Evolutionary conservation across 176 grass and related monocot species (phyloP).

Genomic region (Musa beccarii): DNA sequence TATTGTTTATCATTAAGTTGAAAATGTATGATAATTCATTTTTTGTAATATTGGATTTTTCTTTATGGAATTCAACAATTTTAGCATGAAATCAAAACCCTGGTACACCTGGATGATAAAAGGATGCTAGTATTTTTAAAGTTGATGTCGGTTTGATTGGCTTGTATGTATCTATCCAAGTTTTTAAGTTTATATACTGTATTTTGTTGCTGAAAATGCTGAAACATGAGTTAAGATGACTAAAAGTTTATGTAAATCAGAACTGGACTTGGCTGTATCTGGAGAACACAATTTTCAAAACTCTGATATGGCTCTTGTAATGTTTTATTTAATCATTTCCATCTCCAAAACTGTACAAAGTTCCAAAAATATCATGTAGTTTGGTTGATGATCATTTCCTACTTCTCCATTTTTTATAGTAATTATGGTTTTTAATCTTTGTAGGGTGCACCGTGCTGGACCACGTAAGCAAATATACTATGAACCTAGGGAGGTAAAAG

Average conservation of each 20-base stretch:
- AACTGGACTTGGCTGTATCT: too few relatives aligned
- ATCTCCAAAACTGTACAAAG: neutral
- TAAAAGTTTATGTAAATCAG: neutral
- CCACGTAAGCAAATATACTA: constrained; percentile 90
- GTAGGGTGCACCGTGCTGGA: constrained; percentile 87
- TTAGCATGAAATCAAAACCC: too few relatives aligned
- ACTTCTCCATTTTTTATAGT: constrained; percentile 1
- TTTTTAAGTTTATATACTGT: neutral
- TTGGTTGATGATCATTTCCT: neutral
- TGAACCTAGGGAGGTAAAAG: constrained; percentile 78
- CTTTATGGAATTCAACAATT: too few relatives aligned
- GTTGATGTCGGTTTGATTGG: too few relatives aligned
- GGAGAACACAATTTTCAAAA: neutral
- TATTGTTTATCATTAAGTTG: too few relatives aligned
- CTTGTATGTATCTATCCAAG: neutral
- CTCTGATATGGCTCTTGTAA: neutral
- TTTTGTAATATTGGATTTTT: too few relatives aligned
- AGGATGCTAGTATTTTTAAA: too few relatives aligned
- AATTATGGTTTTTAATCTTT: constrained; percentile 21
- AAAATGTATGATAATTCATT: too few relatives aligned
- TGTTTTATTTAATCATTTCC: neutral
- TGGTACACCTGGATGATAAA: too few relatives aligned
- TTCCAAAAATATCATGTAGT: neutral
- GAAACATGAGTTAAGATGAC: neutral
- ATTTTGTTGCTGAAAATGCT: neutral